Base-by-base conservation (phyloP, 768 basidiomycete genomes). In the Hygrocybe coccinea region DNA sequence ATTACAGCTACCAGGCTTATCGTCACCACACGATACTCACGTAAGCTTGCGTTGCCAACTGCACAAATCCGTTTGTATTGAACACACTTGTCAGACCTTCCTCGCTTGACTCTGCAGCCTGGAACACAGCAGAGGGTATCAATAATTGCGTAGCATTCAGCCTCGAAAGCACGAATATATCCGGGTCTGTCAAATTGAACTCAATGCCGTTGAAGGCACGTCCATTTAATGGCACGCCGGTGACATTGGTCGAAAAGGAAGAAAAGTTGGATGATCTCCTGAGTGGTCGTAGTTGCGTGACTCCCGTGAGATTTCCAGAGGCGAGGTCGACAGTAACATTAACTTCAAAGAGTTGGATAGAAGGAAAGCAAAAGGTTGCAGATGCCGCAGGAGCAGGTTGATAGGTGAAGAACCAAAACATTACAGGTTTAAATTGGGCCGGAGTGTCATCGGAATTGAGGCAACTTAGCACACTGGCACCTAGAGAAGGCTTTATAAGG, bases 361-460 rank as follows among this genome's bases (percentile, higher is more conserved):
- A 55, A 1, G 81, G 80, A 24, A 59, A 70, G 65, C 83, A 83
- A 49, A 79, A 69, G 5, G 78, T 76, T 5, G 78, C 76, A 22
- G 78, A 74, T 2, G 77, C 71, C 50, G 57, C 60, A 1, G 75
- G 63, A 24, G 60, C 46, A 14, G 79, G 75, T n/a, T 67, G 56
- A 63, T 72, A 76, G 44, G 70, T 71, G 65, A 82, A 82, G 64
- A 81, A 79, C 83, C 81, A 84, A 62, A 83, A 81, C 19, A 80
- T 69, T 15, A 80, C 71, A 0, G 82, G 81, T 14, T 67, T 72
- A 38, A 80, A 80, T 41, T 76, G 67, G 10, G 66, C 60, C 2
- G 70, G 67, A 8, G 64, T 56, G 17, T 54, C 5, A 24, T 61
- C 41, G 17, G 39, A 62, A 41, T 21, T n/a, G 15, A 15, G 33